Evolutionary conservation across 1,139 yeast genomes (phyloP).

Genomic region (Candida tetrigidarum): DNA sequence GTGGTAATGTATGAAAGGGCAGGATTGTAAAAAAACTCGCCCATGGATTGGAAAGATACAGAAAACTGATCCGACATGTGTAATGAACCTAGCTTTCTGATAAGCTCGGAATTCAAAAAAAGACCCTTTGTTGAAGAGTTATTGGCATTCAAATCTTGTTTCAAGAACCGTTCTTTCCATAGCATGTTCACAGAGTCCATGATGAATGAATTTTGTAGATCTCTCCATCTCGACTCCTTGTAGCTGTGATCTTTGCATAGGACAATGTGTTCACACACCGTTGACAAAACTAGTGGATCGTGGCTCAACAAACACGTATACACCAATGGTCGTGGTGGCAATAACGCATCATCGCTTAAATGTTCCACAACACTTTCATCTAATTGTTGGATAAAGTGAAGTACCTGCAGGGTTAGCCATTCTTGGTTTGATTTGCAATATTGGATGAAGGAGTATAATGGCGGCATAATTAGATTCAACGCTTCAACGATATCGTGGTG

Average conservation of each 20-base stretch:
- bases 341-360: conserved; percentile 7
- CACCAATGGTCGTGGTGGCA: conserved; percentile 37
- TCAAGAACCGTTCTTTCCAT: conserved; percentile 59
- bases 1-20: conserved; percentile 53
- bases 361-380: background rate
- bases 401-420: conserved; percentile 3
- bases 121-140: conserved; percentile 36
- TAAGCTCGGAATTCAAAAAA: conserved; percentile 41
- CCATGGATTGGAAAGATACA: conserved; percentile 32
- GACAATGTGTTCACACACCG: conserved; percentile 53
- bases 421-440: conserved; percentile 6
- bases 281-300: conserved; percentile 50
- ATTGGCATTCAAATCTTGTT: conserved; percentile 17
- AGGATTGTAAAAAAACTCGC: conserved; percentile 59
- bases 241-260: conserved; percentile 38
- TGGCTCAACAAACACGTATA: conserved; percentile 39
- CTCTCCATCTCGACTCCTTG: conserved; percentile 25
- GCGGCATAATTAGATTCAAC: conserved; percentile 7
- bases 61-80: conserved; percentile 16
- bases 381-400: conserved; percentile 8
- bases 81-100: conserved; percentile 41
- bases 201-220: conserved; percentile 55
- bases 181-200: conserved; percentile 63
- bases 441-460: conserved; percentile 9
- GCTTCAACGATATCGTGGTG: background rate